These are phyloP conservation scores for Astrothelium macrocarpum DNA, from an alignment of 495 filamentous ascomycete species.

Conservation along the genomic window DNA sequence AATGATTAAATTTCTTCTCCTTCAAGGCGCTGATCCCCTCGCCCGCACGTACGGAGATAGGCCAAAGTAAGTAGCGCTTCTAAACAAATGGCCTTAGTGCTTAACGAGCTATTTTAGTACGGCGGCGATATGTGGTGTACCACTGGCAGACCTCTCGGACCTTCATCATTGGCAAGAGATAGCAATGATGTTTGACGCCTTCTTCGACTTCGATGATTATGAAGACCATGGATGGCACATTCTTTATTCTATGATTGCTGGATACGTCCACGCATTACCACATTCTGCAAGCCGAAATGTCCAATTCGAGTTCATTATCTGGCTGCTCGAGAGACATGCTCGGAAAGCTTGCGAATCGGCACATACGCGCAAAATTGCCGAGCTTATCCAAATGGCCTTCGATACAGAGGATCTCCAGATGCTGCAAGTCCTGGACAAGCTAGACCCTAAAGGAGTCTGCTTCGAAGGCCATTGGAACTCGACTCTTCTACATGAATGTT, in stretches of 20 bases:
- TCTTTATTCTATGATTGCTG: slow-evolving; percentile 4
- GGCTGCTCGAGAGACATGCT: slow-evolving; percentile 3
- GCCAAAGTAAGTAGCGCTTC: slow-evolving; percentile 1
- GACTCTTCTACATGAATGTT: slow-evolving; percentile 7
- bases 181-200: slow-evolving; percentile 6
- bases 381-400: slow-evolving; percentile 6
- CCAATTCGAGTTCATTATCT: slow-evolving; percentile 6
- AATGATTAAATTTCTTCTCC: slow-evolving; percentile 6
- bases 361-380: background rate
- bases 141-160: slow-evolving; percentile 1
- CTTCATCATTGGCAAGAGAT: slow-evolving; percentile 6
- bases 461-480: slow-evolving; percentile 3
- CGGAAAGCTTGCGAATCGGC: slow-evolving; percentile 4
- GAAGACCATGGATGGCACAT: slow-evolving; percentile 5
- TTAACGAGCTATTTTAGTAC: slow-evolving; percentile 4
- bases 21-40: slow-evolving; percentile 1
- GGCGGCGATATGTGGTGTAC: background rate
- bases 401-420: slow-evolving; percentile 4
- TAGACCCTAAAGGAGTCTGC: background rate
- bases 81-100: slow-evolving; percentile 1
- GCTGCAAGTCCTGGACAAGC: slow-evolving; percentile 2
- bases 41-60: slow-evolving; percentile 4
- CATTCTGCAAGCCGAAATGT: slow-evolving; percentile 4
- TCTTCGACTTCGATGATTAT: slow-evolving; percentile 4
- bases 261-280: background rate